phyloP scores from a whole-genome alignment of 2,329 filamentous ascomycete genomes.

The Xylaria sp. region DNA sequence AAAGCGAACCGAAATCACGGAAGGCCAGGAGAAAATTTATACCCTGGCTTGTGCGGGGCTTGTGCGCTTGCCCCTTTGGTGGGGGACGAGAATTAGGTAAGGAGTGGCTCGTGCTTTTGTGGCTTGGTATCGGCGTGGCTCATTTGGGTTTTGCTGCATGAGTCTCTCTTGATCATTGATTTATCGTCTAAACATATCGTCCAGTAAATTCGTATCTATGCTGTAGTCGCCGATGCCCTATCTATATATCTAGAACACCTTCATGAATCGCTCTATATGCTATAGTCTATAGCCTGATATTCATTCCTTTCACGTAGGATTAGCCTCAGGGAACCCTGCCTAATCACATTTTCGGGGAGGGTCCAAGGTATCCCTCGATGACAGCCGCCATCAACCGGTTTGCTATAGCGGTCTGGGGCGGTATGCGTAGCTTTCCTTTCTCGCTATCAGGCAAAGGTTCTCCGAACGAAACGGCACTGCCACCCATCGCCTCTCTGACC shows the following conservation, averaged over 20 bases:
- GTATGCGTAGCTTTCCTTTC: conserved; percentile 81
- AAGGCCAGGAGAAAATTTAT: conserved; percentile 24
- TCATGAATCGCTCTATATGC: background rate
- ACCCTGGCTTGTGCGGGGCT: conserved; percentile 12
- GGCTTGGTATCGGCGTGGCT: conserved; percentile 9
- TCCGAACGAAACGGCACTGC: conserved; percentile 71
- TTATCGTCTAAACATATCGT: background rate
- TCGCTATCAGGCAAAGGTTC: conserved; percentile 70
- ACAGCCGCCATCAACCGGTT: conserved; percentile 87
- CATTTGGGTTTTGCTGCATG: background rate
- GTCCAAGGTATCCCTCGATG: conserved; percentile 33
- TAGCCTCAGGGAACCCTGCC: background rate
- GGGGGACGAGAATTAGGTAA: conserved; percentile 29
- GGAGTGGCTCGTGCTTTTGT: conserved; percentile 19
- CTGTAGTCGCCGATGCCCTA: background rate
- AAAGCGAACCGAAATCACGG: conserved; percentile 28
- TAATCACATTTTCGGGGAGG: conserved; percentile 34
- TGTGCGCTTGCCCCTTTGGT: conserved; percentile 8
- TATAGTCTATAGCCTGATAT: conserved; percentile 8
- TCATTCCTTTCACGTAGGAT: background rate
- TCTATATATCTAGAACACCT: conserved; percentile 11
- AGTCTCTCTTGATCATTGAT: background rate
- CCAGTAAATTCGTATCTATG: background rate
- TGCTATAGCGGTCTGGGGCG: conserved; percentile 89
- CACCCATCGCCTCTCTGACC: conserved; percentile 75